A percentile compares a stretch with the other conserved stretches of the same genome.
These are phyloP conservation scores for Thalassiosira delicatula DNA, from an alignment of 352 stramenopile species.

Conservation along the genomic window DNA sequence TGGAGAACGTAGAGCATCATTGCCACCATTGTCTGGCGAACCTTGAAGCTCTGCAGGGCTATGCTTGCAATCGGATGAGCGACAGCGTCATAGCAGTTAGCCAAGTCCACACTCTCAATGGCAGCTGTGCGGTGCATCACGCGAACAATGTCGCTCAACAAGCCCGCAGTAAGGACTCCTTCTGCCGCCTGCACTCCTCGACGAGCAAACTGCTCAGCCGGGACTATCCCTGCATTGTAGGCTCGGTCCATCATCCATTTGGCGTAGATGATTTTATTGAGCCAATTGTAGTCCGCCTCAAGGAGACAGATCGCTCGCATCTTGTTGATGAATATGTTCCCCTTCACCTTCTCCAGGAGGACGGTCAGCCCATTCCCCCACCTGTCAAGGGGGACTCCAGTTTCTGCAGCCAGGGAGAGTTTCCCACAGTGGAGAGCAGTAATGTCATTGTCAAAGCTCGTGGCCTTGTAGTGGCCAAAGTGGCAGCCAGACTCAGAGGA, in stretches of 20 bases:
- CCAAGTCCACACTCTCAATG: constrained; percentile 24
- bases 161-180: not conserved
- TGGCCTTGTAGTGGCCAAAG: not conserved
- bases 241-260: not conserved
- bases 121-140: constrained; percentile 2
- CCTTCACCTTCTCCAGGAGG: not conserved
- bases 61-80: constrained; percentile 30
- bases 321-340: not conserved
- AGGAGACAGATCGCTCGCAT: not conserved
- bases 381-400: not conserved
- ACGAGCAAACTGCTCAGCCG: constrained; percentile 30
- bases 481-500: not conserved
- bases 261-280: not conserved
- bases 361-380: not conserved
- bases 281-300: not conserved
- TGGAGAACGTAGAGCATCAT: constrained; percentile 18
- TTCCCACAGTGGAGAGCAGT: not conserved
- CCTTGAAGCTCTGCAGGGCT: constrained; percentile 8
- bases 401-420: not conserved
- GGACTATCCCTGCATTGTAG: not conserved
- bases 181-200: not conserved
- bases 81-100: constrained; percentile 39
- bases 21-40: constrained; percentile 6
- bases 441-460: not conserved
- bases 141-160: constrained; percentile 30